Base-by-base conservation (phyloP, 2,329 filamentous ascomycete genomes). In the Colletotrichum tamarilloi region DNA sequence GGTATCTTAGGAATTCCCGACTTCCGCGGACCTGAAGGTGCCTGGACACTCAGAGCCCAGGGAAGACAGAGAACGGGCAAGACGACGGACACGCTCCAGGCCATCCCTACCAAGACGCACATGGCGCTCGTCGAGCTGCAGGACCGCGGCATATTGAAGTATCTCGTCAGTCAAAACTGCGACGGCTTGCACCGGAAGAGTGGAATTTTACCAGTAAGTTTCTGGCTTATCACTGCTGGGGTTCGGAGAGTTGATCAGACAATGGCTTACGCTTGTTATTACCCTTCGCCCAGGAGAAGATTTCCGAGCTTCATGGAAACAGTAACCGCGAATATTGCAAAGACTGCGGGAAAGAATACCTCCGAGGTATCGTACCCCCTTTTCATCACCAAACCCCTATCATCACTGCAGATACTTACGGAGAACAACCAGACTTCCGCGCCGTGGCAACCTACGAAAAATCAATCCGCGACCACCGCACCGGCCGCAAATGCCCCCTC, bases 241-340 rank as follows among this genome's bases (percentile, higher is more conserved):
- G 5, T 2, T 30, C 2, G 22, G 19, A 2, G 26, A n/a, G 5
- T 3, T 6, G 19, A 1, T 14, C 9, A 3, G 9, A 9, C 19
- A n/a, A 49, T 16, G 7, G 9, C 19, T 11, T 1, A 26, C n/a
- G 32, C 32, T 35, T 62, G n/a, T 14, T 38, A 5, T 14, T 16
- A 52, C 26, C 3, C 5, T 2, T 30, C 5, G 38, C 14, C 8
- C 26, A 60, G 84, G 79, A 83, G 8, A 81, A 64, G 11, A 85
- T 87, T 57, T 85, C 85, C 0, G 85, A 87, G 67, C 79, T 87
- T 1, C 85, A 87, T 35, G 85, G 85, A 0, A 87, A 87, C 58
- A 87, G 81, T 46, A 87, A 86, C 55, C 81, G 82, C 0, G 85
- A 87, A 65, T 82, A 78, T 32, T 87, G 85, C 74, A 81, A 82